A percentile compares a stretch with the other conserved stretches of the same genome.
Evolutionary conservation across 306 rosid genomes (phyloP).

Genomic region (Argentina anserina): DNA sequence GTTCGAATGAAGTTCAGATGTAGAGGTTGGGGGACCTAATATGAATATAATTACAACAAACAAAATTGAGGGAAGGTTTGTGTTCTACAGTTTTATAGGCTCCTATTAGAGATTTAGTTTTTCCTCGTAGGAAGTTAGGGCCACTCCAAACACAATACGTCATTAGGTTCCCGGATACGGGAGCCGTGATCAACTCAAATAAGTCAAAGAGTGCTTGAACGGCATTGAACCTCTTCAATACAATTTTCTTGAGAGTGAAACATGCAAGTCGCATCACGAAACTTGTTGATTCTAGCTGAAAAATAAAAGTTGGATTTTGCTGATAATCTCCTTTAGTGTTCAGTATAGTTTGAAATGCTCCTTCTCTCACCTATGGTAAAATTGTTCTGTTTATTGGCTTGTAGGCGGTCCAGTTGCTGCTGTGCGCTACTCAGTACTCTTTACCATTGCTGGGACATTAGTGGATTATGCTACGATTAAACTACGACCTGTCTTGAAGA

Average conservation of each 20-base stretch:
- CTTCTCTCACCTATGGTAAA: neutral
- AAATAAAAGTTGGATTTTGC: neutral
- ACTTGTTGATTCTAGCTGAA: neutral
- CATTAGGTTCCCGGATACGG: neutral
- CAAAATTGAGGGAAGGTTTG: neutral
- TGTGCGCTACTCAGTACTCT: slow-evolving; percentile 55
- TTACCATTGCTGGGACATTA: slow-evolving; percentile 68
- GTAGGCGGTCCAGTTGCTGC: slow-evolving; percentile 83
- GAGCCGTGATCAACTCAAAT: neutral
- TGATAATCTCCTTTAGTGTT: neutral
- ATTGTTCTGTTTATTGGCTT: slow-evolving; percentile 20
- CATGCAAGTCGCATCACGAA: neutral
- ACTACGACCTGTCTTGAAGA: slow-evolving; percentile 38
- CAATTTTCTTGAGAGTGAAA: neutral
- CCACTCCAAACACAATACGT: neutral
- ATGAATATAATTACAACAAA: neutral
- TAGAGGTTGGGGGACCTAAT: neutral
- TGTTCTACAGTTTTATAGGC: neutral
- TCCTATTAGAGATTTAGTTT: neutral
- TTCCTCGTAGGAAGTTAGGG: neutral
- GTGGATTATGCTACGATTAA: slow-evolving; percentile 50
- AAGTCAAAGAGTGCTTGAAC: neutral
- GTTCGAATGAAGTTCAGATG: neutral
- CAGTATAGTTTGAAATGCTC: neutral
- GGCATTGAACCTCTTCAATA: neutral